Percentiles rank a stretch among this genome's conserved stretches.
Evolutionary conservation across 306 rosid species (phyloP).

Genomic region (Geum urbanum): DNA sequence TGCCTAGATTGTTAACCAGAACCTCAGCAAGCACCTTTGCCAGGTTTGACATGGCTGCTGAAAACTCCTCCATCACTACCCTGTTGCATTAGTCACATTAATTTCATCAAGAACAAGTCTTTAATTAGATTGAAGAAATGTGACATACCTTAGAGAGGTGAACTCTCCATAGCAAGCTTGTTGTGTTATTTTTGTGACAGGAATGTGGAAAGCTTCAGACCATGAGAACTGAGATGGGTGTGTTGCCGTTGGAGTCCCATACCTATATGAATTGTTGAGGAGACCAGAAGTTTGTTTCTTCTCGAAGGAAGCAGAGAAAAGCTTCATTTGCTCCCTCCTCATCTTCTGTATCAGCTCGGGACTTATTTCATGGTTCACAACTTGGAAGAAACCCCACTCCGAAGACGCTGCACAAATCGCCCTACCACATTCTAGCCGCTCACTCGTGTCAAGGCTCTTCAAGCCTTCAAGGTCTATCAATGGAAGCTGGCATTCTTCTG

Average conservation of each 20-base stretch:
- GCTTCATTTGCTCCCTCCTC: slow-evolving; percentile 61
- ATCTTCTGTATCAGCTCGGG: slow-evolving; percentile 47
- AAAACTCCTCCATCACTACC: slow-evolving; percentile 65
- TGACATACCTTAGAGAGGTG: slow-evolving; percentile 65
- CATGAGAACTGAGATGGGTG: slow-evolving; percentile 66
- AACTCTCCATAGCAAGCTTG: slow-evolving; percentile 62
- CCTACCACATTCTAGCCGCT: slow-evolving; percentile 46
- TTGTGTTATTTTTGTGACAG: slow-evolving; percentile 70
- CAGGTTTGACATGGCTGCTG: slow-evolving; percentile 66
- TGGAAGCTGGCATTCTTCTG: slow-evolving; percentile 67
- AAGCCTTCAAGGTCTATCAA: slow-evolving; percentile 70
- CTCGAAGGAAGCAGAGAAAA: slow-evolving; percentile 63
- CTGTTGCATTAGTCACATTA: slow-evolving; percentile 33
- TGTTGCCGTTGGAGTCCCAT: slow-evolving; percentile 81
- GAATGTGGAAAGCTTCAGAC: slow-evolving; percentile 97
- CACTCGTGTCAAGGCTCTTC: slow-evolving; percentile 32
- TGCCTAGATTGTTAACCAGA: slow-evolving; percentile 60
- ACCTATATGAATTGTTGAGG: slow-evolving; percentile 68
- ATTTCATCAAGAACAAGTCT: no score
- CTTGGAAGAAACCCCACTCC: slow-evolving; percentile 91
- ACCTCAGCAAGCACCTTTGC: slow-evolving; percentile 61
- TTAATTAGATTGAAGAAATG: no score
- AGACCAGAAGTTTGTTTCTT: slow-evolving; percentile 51
- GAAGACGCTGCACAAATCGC: slow-evolving; percentile 65
- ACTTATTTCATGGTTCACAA: slow-evolving; percentile 73